Evolutionary conservation across 306 rosid genomes (phyloP).

Genomic region (Pterocarpus santalinus): DNA sequence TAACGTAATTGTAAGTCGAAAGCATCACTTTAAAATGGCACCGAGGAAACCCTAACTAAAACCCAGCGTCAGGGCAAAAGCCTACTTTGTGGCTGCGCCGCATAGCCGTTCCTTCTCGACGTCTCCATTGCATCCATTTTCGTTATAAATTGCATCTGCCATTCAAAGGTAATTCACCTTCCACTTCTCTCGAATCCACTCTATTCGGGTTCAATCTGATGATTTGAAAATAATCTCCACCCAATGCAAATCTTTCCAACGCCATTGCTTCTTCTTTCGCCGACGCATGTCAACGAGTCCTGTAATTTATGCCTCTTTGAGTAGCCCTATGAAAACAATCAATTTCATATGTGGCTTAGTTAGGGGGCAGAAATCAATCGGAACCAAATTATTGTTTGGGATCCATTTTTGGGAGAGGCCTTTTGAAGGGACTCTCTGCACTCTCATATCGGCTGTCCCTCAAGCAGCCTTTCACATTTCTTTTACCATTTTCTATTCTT

Average conservation of each 20-base stretch:
- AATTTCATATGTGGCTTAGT: slow-evolving; percentile 36
- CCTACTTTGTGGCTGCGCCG: neutral
- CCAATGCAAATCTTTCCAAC: neutral
- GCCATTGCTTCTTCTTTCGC: no score
- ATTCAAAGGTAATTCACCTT: neutral
- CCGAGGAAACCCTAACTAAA: neutral
- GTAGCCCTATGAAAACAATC: slow-evolving; percentile 34
- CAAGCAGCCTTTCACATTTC: slow-evolving; percentile 48
- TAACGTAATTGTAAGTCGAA: neutral
- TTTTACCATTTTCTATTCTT: neutral
- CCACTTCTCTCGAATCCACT: no score
- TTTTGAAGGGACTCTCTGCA: slow-evolving; percentile 38
- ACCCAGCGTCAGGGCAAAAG: neutral
- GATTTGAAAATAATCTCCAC: neutral
- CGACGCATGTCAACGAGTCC: neutral
- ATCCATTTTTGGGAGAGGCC: slow-evolving; percentile 20
- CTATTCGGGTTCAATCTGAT: neutral
- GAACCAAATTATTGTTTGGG: slow-evolving; percentile 7
- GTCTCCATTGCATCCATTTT: neutral
- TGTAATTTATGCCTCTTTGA: slow-evolving; percentile 32
- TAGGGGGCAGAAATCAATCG: slow-evolving; percentile 43
- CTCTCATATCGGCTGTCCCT: slow-evolving; percentile 12
- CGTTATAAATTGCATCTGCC: neutral
- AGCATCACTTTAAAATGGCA: neutral
- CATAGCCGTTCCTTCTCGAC: neutral